Evolutionary conservation across 2,329 filamentous ascomycete species (phyloP).

Genomic region (Cadophora malorum): DNA sequence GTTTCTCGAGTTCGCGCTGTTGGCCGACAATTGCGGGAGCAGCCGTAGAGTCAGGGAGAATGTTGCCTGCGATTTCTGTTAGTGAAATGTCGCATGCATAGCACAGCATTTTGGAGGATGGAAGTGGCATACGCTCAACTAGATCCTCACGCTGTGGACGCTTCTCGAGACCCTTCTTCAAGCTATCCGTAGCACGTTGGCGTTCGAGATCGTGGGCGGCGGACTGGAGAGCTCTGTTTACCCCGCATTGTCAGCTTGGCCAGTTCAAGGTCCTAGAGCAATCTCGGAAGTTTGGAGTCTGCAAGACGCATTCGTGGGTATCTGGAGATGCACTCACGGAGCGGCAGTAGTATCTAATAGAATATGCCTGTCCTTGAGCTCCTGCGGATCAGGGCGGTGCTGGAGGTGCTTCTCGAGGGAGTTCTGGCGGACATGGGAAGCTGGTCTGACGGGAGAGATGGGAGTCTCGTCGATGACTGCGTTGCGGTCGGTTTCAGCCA

Average conservation of each 20-base stretch:
- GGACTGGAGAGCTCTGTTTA: conserved; percentile 63
- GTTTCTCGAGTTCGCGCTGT: conserved; percentile 83
- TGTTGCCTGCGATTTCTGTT: conserved; percentile 69
- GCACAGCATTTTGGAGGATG: not conserved
- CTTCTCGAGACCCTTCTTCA: conserved; percentile 69
- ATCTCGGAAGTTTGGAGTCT: not conserved
- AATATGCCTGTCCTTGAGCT: conserved; percentile 73
- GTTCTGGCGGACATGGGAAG: conserved; percentile 61
- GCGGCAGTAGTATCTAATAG: conserved; percentile 70
- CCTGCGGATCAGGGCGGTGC: conserved; percentile 69
- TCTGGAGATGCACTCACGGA: conserved; percentile 55
- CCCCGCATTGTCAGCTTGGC: conserved; percentile 36
- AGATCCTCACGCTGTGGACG: conserved; percentile 75
- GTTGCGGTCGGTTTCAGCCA: conserved; percentile 33
- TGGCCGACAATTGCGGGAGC: conserved; percentile 81
- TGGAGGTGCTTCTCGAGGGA: conserved; percentile 76
- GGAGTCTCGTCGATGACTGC: conserved; percentile 51
- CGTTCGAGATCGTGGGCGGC: conserved; percentile 68
- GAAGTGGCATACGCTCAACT: conserved; percentile 69
- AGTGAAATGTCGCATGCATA: not conserved
- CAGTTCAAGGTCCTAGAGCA: not conserved
- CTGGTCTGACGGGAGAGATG: conserved; percentile 58
- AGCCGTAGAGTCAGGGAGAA: conserved; percentile 78
- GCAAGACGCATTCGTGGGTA: not conserved
- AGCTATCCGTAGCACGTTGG: conserved; percentile 64